These are phyloP conservation scores for Scytalidium lignicola DNA, from an alignment of 2,329 filamentous ascomycete species.

Conservation along the genomic window DNA sequence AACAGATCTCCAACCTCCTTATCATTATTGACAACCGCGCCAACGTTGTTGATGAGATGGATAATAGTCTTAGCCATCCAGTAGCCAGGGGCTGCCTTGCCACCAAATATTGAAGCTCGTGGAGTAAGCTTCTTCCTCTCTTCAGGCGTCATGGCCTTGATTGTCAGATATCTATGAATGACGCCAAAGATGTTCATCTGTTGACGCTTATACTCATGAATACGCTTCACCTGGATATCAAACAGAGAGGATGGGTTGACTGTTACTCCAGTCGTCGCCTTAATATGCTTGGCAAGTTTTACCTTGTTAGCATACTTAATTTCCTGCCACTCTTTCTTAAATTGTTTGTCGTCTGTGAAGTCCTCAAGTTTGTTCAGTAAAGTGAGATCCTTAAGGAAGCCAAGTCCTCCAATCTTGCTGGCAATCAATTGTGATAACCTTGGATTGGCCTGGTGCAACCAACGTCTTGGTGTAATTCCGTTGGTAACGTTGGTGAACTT, in stretches of 20 bases:
- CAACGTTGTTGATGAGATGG: slow-evolving; percentile 90
- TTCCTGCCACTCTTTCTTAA: slow-evolving; percentile 90
- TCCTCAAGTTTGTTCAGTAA: slow-evolving; percentile 79
- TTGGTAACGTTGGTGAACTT: slow-evolving; percentile 99
- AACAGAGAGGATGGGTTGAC: slow-evolving; percentile 89
- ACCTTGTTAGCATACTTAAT: slow-evolving; percentile 98
- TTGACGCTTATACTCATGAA: slow-evolving; percentile 98
- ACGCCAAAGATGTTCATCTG: slow-evolving; percentile 99
- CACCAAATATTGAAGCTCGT: slow-evolving; percentile 92
- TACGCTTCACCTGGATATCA: slow-evolving; percentile 97
- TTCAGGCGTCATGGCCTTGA: slow-evolving; percentile 80
- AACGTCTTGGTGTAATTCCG: slow-evolving; percentile 90
- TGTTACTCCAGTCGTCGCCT: slow-evolving; percentile 68
- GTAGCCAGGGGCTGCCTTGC: slow-evolving; percentile 95
- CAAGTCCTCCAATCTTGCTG: slow-evolving; percentile 76
- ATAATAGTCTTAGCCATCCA: slow-evolving; percentile 99
- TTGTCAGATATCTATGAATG: slow-evolving; percentile 84
- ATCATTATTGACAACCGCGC: slow-evolving; percentile 86
- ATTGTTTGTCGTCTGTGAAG: slow-evolving; percentile 79
- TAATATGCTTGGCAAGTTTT: slow-evolving; percentile 85
- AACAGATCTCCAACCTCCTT: slow-evolving; percentile 86
- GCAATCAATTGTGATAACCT: slow-evolving; percentile 87
- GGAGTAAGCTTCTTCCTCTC: slow-evolving; percentile 83
- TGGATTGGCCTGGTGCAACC: slow-evolving; percentile 97
- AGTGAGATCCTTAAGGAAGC: slow-evolving; percentile 87